phyloP scores from a whole-genome alignment of 352 stramenopile species.

The Pythium phragmitis region DNA sequence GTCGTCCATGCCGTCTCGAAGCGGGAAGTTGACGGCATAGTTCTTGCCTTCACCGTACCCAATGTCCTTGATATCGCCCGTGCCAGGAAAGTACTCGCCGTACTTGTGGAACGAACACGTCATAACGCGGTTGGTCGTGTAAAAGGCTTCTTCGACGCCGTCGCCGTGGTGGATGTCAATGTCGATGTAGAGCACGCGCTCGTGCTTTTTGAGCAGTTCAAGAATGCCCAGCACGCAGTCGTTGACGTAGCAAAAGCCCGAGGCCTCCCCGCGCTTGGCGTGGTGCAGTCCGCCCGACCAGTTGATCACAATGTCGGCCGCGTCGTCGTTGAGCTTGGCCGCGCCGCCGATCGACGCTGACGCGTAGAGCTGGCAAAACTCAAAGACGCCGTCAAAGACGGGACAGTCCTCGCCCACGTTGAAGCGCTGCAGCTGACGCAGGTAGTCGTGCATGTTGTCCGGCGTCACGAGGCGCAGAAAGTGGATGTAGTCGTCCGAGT shows the following conservation, averaged over 20 bases:
- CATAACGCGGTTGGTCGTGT: constrained; percentile 99
- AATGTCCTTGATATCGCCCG: constrained; percentile 84
- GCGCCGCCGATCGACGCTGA: constrained; percentile 96
- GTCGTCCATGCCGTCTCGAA: constrained; percentile 99
- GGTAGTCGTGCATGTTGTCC: constrained; percentile 98
- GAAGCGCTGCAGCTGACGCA: constrained; percentile 92
- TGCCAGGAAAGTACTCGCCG: constrained; percentile 99
- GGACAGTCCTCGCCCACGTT: constrained; percentile 99
- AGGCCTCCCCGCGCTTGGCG: constrained; percentile 98
- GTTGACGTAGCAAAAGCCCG: constrained; percentile 99
- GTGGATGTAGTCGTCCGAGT: constrained; percentile 99
- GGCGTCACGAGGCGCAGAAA: constrained; percentile 98
- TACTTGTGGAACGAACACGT: constrained; percentile 99
- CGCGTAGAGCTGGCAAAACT: constrained; percentile 99
- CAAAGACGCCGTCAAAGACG: constrained; percentile 99
- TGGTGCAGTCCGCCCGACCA: constrained; percentile 99
- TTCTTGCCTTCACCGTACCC: constrained; percentile 93
- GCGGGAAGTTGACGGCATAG: constrained; percentile 98
- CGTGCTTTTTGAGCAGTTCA: constrained; percentile 96
- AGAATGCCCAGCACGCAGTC: constrained; percentile 99
- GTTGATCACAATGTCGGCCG: constrained; percentile 98
- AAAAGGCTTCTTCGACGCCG: constrained; percentile 99
- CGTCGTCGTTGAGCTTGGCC: constrained; percentile 94
- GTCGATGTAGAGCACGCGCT: constrained; percentile 99
- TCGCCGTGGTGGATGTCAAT: constrained; percentile 99